These are phyloP conservation scores for Podospora australis DNA, from an alignment of 495 filamentous ascomycete species.

Conservation along the genomic window DNA sequence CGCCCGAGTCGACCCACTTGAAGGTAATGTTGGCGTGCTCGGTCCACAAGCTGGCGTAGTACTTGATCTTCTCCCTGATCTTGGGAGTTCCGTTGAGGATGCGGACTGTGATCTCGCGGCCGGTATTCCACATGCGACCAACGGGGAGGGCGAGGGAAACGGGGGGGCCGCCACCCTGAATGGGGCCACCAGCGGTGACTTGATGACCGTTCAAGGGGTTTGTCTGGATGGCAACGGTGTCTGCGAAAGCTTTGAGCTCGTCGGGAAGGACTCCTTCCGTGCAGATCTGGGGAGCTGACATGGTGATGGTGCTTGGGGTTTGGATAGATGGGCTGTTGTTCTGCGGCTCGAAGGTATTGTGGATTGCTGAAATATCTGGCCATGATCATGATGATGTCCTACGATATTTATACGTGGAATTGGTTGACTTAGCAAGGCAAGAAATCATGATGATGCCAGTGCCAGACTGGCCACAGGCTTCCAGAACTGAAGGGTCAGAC, in stretches of 20 bases:
- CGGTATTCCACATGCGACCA: not conserved
- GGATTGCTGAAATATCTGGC: not conserved
- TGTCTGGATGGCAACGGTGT: not conserved
- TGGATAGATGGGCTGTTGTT: no score
- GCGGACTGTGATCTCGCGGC: not conserved
- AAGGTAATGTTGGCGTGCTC: conserved; percentile 3
- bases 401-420: no score
- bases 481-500: no score
- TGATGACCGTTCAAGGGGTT: conserved; percentile 4
- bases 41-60: conserved; percentile 4
- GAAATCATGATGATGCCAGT: no score
- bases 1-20: not conserved
- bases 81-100: conserved; percentile 4
- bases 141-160: not conserved
- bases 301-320: not conserved
- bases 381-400: no score
- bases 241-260: not conserved
- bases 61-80: conserved; percentile 5
- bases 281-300: not conserved
- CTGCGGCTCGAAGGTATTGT: no score
- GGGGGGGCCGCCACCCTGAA: not conserved
- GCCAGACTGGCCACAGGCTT: no score
- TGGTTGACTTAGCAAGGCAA: no score
- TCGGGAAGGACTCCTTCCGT: not conserved
- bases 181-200: not conserved